These are phyloP conservation scores for Globisporangium barbulae DNA, from an alignment of 352 stramenopile species.

Conservation along the genomic window DNA sequence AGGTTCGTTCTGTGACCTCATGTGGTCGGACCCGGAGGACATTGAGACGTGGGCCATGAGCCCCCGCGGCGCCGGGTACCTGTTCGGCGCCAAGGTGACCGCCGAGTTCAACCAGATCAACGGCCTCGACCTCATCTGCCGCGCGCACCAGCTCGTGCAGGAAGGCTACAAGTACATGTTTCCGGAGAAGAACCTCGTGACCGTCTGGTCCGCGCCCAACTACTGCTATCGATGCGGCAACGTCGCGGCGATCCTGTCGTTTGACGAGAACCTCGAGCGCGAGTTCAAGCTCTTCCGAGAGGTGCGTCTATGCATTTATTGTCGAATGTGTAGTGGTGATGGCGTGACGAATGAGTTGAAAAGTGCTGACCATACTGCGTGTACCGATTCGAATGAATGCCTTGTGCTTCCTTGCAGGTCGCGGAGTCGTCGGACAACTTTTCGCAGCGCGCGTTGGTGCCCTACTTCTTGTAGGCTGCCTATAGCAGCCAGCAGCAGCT, in stretches of 20 bases:
- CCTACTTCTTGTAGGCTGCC: constrained; percentile 78
- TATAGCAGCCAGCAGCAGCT: background rate
- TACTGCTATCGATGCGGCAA: constrained; percentile 88
- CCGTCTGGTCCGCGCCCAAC: constrained; percentile 80
- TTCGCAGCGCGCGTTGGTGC: constrained; percentile 70
- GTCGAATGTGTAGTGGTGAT: constrained; percentile 4
- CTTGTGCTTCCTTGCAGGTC: constrained; percentile 35
- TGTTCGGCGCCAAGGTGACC: constrained; percentile 87
- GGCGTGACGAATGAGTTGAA: background rate
- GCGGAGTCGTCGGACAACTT: constrained; percentile 81
- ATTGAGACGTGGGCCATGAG: constrained; percentile 90
- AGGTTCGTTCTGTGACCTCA: constrained; percentile 97
- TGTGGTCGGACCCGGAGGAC: constrained; percentile 98
- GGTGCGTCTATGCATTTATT: constrained; percentile 30
- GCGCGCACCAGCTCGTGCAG: constrained; percentile 87
- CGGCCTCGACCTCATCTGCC: constrained; percentile 85
- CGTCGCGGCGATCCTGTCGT: constrained; percentile 76
- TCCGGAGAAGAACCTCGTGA: constrained; percentile 77
- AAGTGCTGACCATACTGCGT: constrained; percentile 1
- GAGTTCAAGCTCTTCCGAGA: constrained; percentile 89
- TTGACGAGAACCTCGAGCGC: constrained; percentile 82
- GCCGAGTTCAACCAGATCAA: constrained; percentile 92
- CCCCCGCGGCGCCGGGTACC: constrained; percentile 83
- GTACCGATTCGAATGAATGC: background rate
- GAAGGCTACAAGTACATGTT: constrained; percentile 94